A percentile compares a stretch with the other conserved stretches of the same genome.
phyloP scores from a whole-genome alignment of 1,139 yeast species.

The Trichomonascaceae sp. region DNA sequence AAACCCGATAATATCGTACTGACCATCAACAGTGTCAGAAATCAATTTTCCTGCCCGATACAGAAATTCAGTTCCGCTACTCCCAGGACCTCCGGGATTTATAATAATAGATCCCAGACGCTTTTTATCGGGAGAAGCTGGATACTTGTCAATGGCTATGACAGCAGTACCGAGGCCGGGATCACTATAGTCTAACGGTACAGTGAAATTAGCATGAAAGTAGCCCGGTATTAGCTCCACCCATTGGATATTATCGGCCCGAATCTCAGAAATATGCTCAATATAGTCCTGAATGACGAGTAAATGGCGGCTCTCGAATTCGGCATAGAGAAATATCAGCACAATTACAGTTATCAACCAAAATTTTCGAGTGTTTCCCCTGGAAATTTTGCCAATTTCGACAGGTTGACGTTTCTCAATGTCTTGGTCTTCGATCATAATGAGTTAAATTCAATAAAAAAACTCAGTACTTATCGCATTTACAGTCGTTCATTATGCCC shows the following conservation, averaged over 20 bases:
- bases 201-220: neutral
- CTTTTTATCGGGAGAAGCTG: slow-evolving; percentile 8
- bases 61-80: slow-evolving; percentile 14
- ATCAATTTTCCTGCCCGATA: slow-evolving; percentile 11
- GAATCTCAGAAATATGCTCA: neutral
- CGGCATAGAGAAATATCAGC: neutral
- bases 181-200: slow-evolving; percentile 15
- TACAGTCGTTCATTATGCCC: too few relatives aligned
- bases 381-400: neutral
- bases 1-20: slow-evolving; percentile 17
- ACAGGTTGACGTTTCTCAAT: neutral
- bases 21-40: slow-evolving; percentile 12
- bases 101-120: slow-evolving; percentile 14
- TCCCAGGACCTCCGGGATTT: slow-evolving; percentile 19
- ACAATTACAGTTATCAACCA: neutral
- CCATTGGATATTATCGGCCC: neutral
- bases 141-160: slow-evolving; percentile 13
- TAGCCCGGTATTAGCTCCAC: neutral
- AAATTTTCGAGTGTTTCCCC: neutral
- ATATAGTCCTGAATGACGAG: neutral
- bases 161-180: slow-evolving; percentile 12
- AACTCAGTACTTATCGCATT: too few relatives aligned
- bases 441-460: too few relatives aligned
- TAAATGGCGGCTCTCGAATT: neutral
- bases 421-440: neutral